Evolutionary conservation across 148 eudicot species (phyloP), one percentile per base, ranked within the genome.

Genomic region (Rhododendron ovatum): DNA sequence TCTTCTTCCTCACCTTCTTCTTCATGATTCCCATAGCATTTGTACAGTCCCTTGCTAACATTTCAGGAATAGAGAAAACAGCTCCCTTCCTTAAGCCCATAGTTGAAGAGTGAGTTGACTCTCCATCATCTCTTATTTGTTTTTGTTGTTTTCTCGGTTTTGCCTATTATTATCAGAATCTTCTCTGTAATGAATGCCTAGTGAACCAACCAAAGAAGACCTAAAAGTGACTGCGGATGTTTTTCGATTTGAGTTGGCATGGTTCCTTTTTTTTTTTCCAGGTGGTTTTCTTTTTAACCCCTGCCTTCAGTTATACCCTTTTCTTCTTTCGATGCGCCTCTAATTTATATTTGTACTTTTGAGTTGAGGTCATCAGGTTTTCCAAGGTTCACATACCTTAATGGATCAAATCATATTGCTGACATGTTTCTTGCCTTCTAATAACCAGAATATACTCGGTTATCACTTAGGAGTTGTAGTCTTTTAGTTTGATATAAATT

Each of bases 1-100:
- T 94, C 90, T 94, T 94, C 91, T 90, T 91, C 88, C 96, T 94
- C 26, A 91, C 93, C 59, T 94, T 94, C 89, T 94, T 92, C 89
- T 94, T 92, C 90, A 91, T 92, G 91, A 92, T 94, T 76, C 96
- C 96, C 35, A 91, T 94, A 82, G 88, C 94, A 79, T 82, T 92
- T 80, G 96, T 94, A 18, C 96, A 94, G 87, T 88, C 95, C 30
- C 91, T 94, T 80, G 96, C 96, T 24, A 92, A 94, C 75, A 88
- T 94, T 80, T 92, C 91, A 79, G 93, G 93, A 33, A 91, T 94
- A 71, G 93, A 92, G 87, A 94, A 90, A 88, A 89, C 90, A 76
- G 80, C 84, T 35, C 95, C 96, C 37, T 91, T 94, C 89, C 88
- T 94, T 73, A 91, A 89, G 90, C 90, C 93, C 55, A 73, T 94